These are phyloP conservation scores for Takakia lepidozioides DNA, from an alignment of 225 moss, liverwort and hornwort genomes.

Conservation along the genomic window DNA sequence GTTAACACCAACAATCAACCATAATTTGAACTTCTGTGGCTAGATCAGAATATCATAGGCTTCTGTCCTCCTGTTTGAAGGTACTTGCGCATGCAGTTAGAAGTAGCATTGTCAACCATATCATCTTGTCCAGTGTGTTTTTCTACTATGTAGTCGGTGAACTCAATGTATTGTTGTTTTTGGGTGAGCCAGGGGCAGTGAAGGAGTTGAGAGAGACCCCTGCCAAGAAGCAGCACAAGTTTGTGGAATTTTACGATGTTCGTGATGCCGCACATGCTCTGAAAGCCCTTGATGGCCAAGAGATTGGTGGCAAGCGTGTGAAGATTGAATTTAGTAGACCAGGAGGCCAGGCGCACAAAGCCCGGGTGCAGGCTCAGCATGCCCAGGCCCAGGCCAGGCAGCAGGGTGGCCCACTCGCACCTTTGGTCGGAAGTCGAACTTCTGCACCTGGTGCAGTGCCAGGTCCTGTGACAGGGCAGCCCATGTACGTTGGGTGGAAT, in stretches of 20 bases:
- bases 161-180: too few species aligned
- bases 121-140: too few species aligned
- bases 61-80: too few species aligned
- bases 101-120: too few species aligned
- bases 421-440: constrained; percentile 21
- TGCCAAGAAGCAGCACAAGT: constrained; percentile 81
- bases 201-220: constrained; percentile 93
- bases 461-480: constrained; percentile 45
- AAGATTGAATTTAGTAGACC: constrained; percentile 98
- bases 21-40: too few species aligned
- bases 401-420: constrained; percentile 13
- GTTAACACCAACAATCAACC: too few species aligned
- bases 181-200: constrained; percentile 20
- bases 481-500: constrained; percentile 53
- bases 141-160: too few species aligned
- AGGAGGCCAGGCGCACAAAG: constrained; percentile 84
- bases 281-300: constrained; percentile 73
- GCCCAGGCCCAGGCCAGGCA: constrained; percentile 33
- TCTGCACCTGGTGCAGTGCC: constrained; percentile 18
- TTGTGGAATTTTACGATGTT: constrained; percentile 89
- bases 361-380: constrained; percentile 61
- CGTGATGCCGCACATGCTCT: constrained; percentile 86
- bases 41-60: too few species aligned
- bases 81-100: too few species aligned
- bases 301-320: constrained; percentile 77